Evolutionary conservation across 306 rosid genomes (phyloP), one percentile per base, ranked within the genome.

Genomic region (Citrullus amarus): DNA sequence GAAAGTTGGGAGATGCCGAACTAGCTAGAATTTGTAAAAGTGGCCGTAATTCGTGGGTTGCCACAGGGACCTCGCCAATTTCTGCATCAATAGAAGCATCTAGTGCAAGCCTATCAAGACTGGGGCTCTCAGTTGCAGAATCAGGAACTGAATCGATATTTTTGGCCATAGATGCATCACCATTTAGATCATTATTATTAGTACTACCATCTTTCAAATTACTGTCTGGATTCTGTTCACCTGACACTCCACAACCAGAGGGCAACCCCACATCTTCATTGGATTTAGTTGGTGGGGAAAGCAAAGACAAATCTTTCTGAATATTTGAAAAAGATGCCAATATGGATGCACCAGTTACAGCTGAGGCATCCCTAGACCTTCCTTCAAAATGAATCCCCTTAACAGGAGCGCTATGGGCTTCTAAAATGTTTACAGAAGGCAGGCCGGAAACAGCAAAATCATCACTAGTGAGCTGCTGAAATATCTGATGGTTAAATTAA

Each of bases 321-420:
- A 85, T 69, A 84, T 84, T 85, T 71, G 99, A 87, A 81, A 92
- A 81, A n/a, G 99, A 88, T 22, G 97, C 93, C 80, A 95, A 85
- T 82, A 95, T 92, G 36, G 98, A 90, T 50, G 97, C 93, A 54
- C 96, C 97, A 60, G 92, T 92, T 78, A 92, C 99, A 78, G 97
- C 90, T 18, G 99, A 88, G 70, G 92, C 84, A 78, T 95, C 99
- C 77, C 97, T 88, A 79, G 99, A 80, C 87, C 97, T 89, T 30
- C 86, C 88, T 85, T 91, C 98, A 80, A 89, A 71, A 70, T 85
- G 93, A 2, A 89, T 80, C 69, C 96, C 97, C 79, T 87, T 90
- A 71, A 91, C 78, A 41, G 93, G 90, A 62, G 95, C 79, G 76
- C 89, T 85, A 70, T 84, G 99, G 60, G 97, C 88, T 88, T 95